Percentiles rank a stretch among this genome's conserved stretches.
These are phyloP conservation scores for Aspergillus sp. DNA, from an alignment of 2,329 filamentous ascomycete species.

Conservation along the genomic window DNA sequence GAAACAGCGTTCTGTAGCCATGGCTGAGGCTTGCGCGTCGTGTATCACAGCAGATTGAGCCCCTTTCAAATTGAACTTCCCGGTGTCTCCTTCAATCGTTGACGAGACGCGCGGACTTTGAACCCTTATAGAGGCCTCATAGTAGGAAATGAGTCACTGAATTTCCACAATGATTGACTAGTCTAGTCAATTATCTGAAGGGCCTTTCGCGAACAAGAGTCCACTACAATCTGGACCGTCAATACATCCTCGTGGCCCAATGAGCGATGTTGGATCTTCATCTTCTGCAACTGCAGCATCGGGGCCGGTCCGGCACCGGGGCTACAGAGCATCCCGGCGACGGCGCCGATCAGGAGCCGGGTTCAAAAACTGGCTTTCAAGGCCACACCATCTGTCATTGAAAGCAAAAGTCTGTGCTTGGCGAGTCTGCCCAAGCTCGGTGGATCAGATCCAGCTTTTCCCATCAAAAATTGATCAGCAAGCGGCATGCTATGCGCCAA, in stretches of 20 bases:
- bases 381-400: background rate
- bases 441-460: background rate
- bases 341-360: slow-evolving; percentile 9
- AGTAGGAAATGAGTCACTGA: too few relatives aligned
- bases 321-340: background rate
- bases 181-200: background rate
- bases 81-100: background rate
- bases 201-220: background rate
- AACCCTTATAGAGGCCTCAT: background rate
- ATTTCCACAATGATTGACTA: too few relatives aligned
- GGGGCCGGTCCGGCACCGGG: slow-evolving; percentile 8
- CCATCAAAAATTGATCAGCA: background rate
- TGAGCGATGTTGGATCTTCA: background rate
- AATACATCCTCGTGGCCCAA: slow-evolving; percentile 1
- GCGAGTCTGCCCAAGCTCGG: background rate
- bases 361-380: background rate
- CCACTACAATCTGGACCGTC: background rate
- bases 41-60: background rate
- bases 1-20: background rate
- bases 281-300: background rate
- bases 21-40: background rate
- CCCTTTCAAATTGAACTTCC: background rate
- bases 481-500: background rate
- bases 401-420: background rate
- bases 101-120: background rate